Conservation (phyloP, 371 early-diverging fungal species). For the Mucor circinelloides region DNA sequence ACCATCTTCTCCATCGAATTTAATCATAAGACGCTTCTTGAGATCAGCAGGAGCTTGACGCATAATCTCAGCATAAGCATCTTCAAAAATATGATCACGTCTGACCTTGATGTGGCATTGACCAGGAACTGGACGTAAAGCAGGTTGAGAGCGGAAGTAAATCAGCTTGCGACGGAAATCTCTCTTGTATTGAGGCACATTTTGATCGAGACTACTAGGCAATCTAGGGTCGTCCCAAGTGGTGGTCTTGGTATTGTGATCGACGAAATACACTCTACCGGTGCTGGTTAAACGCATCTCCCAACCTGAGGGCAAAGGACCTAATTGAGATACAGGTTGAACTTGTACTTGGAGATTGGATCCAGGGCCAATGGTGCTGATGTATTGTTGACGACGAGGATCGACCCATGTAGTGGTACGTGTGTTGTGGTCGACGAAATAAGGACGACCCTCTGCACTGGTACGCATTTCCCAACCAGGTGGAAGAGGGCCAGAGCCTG, state of each 20-base stretch:
- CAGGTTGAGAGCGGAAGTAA: constrained; percentile 93
- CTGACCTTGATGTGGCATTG: constrained; percentile 91
- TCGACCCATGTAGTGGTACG: constrained; percentile 97
- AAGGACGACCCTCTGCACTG: constrained; percentile 91
- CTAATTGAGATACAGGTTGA: constrained; percentile 78
- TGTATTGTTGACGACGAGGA: constrained; percentile 78
- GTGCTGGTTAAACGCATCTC: constrained; percentile 94
- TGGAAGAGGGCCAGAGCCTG: constrained; percentile 87
- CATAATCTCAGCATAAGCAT: constrained; percentile 94
- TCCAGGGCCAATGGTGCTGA: constrained; percentile 57
- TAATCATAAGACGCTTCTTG: constrained; percentile 95
- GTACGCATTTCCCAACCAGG: constrained; percentile 92
- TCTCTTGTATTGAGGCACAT: constrained; percentile 98
- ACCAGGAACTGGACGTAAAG: constrained; percentile 86
- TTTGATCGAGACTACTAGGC: constrained; percentile 91
- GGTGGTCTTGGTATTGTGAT: constrained; percentile 91
- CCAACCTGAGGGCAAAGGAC: constrained; percentile 96
- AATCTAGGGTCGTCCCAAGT: constrained; percentile 97
- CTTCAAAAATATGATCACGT: constrained; percentile 90
- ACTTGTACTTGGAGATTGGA: constrained; percentile 64
- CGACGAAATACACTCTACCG: constrained; percentile 92
- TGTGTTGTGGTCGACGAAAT: constrained; percentile 98
- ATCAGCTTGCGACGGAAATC: constrained; percentile 96
- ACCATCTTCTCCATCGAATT: constrained; percentile 98
- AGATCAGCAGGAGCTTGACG: constrained; percentile 83